These are phyloP conservation scores for Ambispora gerdemannii DNA, from an alignment of 192 early-diverging fungal species.

Conservation along the genomic window DNA sequence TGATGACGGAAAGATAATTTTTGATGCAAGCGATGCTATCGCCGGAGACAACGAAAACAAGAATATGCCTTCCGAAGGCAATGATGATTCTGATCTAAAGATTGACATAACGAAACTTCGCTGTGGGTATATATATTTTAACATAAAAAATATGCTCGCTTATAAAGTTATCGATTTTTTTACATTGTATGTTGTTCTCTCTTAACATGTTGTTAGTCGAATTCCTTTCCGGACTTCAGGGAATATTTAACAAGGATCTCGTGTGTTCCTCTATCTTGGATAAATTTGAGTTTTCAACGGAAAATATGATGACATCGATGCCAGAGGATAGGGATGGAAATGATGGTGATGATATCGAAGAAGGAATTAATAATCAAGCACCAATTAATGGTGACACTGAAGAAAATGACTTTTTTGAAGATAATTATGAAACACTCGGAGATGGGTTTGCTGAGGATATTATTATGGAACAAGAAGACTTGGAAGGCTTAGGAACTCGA, in stretches of 20 bases:
- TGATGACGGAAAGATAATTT: conserved; percentile 82
- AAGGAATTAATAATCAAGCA: background rate
- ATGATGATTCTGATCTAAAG: conserved; percentile 28
- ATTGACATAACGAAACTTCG: conserved; percentile 25
- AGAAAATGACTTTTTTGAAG: conserved; percentile 11
- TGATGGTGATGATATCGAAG: background rate
- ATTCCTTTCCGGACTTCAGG: conserved; percentile 17
- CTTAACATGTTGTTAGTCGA: background rate
- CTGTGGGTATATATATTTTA: conserved; percentile 3
- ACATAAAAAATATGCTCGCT: background rate
- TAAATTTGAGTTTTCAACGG: background rate
- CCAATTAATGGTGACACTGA: background rate
- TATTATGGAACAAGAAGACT: conserved; percentile 20
- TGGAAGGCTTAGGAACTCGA: background rate
- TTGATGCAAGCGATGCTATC: conserved; percentile 86
- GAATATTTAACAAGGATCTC: conserved; percentile 31
- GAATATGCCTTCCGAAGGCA: conserved; percentile 19
- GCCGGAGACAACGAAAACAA: conserved; percentile 46
- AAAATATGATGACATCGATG: background rate
- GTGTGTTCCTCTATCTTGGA: conserved; percentile 57
- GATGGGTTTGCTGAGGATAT: conserved; percentile 24
- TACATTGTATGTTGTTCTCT: background rate
- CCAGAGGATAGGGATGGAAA: background rate
- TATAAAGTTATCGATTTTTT: background rate
- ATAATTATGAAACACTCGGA: conserved; percentile 20